Base-by-base conservation (phyloP, 1,139 yeast species). In the Candida tetrigidarum region DNA sequence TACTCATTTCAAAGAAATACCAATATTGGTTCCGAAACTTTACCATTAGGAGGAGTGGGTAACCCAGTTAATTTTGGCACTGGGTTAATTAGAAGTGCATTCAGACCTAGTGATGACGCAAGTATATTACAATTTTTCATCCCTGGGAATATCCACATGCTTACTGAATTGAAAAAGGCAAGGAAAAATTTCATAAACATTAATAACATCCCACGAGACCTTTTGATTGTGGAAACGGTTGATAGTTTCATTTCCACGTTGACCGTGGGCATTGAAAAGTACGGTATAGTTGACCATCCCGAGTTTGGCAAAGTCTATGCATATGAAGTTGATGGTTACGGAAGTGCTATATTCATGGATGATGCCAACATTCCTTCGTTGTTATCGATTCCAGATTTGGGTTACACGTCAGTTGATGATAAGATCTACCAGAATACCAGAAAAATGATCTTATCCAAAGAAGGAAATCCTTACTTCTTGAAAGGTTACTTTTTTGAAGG, bases 351-450 rank as follows among this genome's bases (percentile, higher is more conserved):
- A 11, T 72, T 84, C 49, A 89, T 91, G 96, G 97, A 90, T 62
- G 97, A 90, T 64, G 97, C 97, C 18, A 90, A 90, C 55, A 74
- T 91, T 26, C 97, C 97, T 1, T 88, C 96, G 0, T 71, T 90
- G 34, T 69, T 90, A 34, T 79, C 96, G 0, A 71, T 91, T 25
- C 96, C 97, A 0, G 93, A 87, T 53, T 66, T 89, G 64, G 96
- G 96, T 0, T 87, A 79, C 58, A 56, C 81, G 8, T 63, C 70
- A 9, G 58, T 55, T 5, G 63, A 73, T 36, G 85, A 89, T 59
- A 72, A 71, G 36, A 62, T 87, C 1, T 90, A 91, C 62, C 84
- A 82, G 58, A 88, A 87, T 58, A 91, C 97, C 0, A 71, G 97
- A 43, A 77, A 72, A 43, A 86, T 90, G 96, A 71, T 91, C 12